Percentiles rank a stretch among this genome's conserved stretches.
Conservation (phyloP, 306 rosid species). For the Cicer bijugum region DNA sequence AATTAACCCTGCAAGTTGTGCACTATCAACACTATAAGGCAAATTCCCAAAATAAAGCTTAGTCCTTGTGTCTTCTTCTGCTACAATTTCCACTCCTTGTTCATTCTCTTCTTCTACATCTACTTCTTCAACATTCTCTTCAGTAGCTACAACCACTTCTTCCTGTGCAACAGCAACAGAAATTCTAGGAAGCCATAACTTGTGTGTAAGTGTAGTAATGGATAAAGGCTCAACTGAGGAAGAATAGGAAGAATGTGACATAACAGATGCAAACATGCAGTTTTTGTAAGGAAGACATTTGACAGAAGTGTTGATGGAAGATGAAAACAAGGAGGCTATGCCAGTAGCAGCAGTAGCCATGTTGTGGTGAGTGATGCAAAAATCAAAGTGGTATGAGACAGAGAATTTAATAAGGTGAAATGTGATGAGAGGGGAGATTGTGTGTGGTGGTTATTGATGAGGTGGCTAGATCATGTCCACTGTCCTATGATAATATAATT, state of each 20-base stretch:
- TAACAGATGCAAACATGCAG: slow-evolving; percentile 41
- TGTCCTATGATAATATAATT: slow-evolving; percentile 49
- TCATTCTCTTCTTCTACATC: slow-evolving; percentile 31
- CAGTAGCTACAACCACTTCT: slow-evolving; percentile 53
- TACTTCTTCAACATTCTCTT: slow-evolving; percentile 9
- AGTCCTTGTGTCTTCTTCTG: slow-evolving; percentile 45
- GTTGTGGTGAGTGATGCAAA: slow-evolving; percentile 32
- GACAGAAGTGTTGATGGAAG: slow-evolving; percentile 56
- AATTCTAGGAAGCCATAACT: slow-evolving; percentile 54
- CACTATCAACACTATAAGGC: slow-evolving; percentile 93
- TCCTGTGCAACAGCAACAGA: slow-evolving; percentile 68
- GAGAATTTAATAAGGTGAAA: slow-evolving; percentile 1
- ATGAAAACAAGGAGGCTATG: slow-evolving; percentile 63
- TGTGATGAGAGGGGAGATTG: slow-evolving; percentile 27
- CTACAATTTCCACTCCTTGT: slow-evolving; percentile 28
- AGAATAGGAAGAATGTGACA: slow-evolving; percentile 41
- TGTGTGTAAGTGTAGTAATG: slow-evolving; percentile 39
- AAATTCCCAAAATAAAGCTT: slow-evolving; percentile 96
- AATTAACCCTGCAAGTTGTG: slow-evolving; percentile 90
- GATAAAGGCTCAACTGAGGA: slow-evolving; percentile 48
- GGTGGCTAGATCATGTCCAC: slow-evolving; percentile 73
- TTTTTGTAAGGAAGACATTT: slow-evolving; percentile 56
- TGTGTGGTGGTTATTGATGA: slow-evolving; percentile 45
- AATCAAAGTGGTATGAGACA: slow-evolving; percentile 18
- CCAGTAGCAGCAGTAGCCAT: slow-evolving; percentile 79